Evolutionary conservation across 139 green algal genomes (phyloP).

Genomic region (Tetraselmis chui): DNA sequence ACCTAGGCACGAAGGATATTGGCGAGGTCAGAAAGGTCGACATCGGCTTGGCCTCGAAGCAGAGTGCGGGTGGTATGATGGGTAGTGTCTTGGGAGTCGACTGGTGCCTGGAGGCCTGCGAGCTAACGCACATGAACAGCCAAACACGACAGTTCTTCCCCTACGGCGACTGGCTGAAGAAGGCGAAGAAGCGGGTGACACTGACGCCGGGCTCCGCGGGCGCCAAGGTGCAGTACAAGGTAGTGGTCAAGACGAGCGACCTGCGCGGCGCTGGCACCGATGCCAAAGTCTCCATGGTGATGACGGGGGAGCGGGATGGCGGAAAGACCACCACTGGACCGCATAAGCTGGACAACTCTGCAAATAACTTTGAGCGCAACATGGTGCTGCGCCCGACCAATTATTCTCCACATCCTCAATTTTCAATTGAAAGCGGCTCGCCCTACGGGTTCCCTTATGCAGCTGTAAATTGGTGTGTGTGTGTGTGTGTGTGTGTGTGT

Average conservation of each 20-base stretch:
- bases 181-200: constrained; percentile 15
- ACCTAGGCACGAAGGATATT: constrained; percentile 32
- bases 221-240: constrained; percentile 30
- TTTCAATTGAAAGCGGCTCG: too few relatives aligned
- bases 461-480: too few relatives aligned
- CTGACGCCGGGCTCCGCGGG: constrained; percentile 32
- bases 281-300: constrained; percentile 32
- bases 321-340: constrained; percentile 13
- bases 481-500: too few relatives aligned
- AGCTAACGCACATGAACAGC: constrained; percentile 33
- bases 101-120: constrained; percentile 19
- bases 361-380: neutral
- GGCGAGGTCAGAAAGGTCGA: constrained; percentile 40
- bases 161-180: constrained; percentile 42
- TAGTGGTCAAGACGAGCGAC: constrained; percentile 38
- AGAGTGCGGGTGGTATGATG: constrained; percentile 28
- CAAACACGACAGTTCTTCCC: constrained; percentile 24
- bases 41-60: constrained; percentile 40
- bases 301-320: constrained; percentile 41
- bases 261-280: constrained; percentile 39
- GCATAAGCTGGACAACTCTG: constrained; percentile 34
- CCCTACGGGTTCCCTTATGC: too few relatives aligned
- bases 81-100: constrained; percentile 32
- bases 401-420: too few relatives aligned
- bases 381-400: too few relatives aligned